Base-by-base conservation (phyloP, 257 asterid genomes). In the Plectranthus barbatus region DNA sequence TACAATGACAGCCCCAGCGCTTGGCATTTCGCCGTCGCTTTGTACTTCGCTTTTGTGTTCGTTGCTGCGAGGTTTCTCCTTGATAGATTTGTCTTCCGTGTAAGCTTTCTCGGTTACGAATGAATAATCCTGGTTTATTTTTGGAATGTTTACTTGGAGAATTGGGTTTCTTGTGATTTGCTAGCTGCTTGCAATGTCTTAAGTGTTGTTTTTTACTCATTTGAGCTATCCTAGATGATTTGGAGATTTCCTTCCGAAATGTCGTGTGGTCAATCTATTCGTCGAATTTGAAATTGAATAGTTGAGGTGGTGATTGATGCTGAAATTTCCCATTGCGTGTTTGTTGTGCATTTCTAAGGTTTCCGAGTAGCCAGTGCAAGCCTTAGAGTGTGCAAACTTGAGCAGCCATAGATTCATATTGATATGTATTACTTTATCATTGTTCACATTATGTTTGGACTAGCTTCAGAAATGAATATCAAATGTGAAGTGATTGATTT, bases 31-130 rank as follows among this genome's bases (percentile, higher is more conserved):
- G 1, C 66, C 46, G 18, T 68, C 31, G 86, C 85, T 23, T 4
- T 76, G 18, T 74, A 53, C 37, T 87, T 83, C 65, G 79, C 83
- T 19, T 69, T 84, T 19, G 78, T 69, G 9, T 81, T 81, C 58
- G 62, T 78, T 12, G 62, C 53, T 10, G 83, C 78, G 34, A 83
- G 93, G 79, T 63, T 83, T 65, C 31, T 87, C 62, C 86, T 87
- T 12, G 88, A 87, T 64, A 74, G 77, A 76, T 79, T 75, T 74
- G 40, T 87, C 66, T 80, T 79, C 55, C 48, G 56, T 21, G 78
- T 73, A 67, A 60, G 70, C 21, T 62, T 61, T 24, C 68, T 17
- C 29, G 2, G 37, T 9, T 50, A 10, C 10, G 44, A 37, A 37
- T 37, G 44, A n/a, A 37, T 37, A 37, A 9, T 37, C 10, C 44